Percentiles rank a stretch among this genome's conserved stretches.
These are phyloP conservation scores for Neofusicoccum ribis DNA, from an alignment of 2,329 filamentous ascomycete species.

Conservation along the genomic window DNA sequence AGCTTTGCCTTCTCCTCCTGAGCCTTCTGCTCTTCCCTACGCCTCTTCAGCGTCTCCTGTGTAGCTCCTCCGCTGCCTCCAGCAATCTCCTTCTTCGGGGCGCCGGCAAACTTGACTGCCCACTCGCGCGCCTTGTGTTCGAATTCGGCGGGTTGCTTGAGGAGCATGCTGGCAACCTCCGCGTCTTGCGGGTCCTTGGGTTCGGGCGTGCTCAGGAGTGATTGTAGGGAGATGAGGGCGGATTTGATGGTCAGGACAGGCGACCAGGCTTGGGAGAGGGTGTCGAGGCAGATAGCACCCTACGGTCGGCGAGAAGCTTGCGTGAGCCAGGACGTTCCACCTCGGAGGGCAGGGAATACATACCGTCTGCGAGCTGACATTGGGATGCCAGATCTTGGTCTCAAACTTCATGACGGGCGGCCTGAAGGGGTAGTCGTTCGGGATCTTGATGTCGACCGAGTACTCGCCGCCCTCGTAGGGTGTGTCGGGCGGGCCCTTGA, in stretches of 20 bases:
- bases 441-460: slow-evolving; percentile 81
- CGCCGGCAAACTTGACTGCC: slow-evolving; percentile 81
- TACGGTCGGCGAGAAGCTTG: slow-evolving; percentile 39
- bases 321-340: neutral
- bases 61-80: slow-evolving; percentile 55
- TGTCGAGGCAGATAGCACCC: slow-evolving; percentile 97
- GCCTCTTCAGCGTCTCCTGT: slow-evolving; percentile 55
- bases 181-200: slow-evolving; percentile 96
- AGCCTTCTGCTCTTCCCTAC: slow-evolving; percentile 57
- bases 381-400: slow-evolving; percentile 96
- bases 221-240: slow-evolving; percentile 87
- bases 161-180: slow-evolving; percentile 88
- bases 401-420: slow-evolving; percentile 88
- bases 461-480: slow-evolving; percentile 88
- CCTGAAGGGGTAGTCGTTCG: slow-evolving; percentile 87
- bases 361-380: slow-evolving; percentile 91
- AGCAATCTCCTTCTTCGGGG: slow-evolving; percentile 61
- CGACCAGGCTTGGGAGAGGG: slow-evolving; percentile 85
- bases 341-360: slow-evolving; percentile 34
- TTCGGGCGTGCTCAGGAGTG: slow-evolving; percentile 88
- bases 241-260: slow-evolving; percentile 96
- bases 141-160: slow-evolving; percentile 76
- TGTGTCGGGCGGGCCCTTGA: slow-evolving; percentile 85
- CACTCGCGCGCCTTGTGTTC: slow-evolving; percentile 83
- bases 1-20: slow-evolving; percentile 60